Evolutionary conservation across 768 basidiomycete species (phyloP), one percentile per base, ranked within the genome.

Genomic region (Krasilnikovozyma curviuscula): DNA sequence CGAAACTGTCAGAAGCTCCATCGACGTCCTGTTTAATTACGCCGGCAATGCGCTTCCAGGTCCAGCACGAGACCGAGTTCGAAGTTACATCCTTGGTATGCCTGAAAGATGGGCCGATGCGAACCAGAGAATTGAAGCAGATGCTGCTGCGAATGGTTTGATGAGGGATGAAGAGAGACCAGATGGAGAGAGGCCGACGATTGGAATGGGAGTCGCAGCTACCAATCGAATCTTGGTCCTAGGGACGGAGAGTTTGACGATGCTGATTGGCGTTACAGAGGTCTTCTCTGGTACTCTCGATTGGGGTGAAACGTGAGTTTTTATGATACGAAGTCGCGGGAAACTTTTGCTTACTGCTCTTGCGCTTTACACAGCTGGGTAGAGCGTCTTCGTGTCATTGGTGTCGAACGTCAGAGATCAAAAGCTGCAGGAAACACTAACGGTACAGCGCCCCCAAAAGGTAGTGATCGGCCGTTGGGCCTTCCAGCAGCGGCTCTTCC

Each of bases 161-260:
- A 75, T 77, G 7, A 74, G 89, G 10, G 83, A 85, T 10, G 81
- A 79, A 14, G 85, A 89, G 68, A 86, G 84, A 59, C 60, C 88
- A 63, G 84, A 91, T 58, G 86, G 85, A 83, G 77, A 89, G 70
- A 70, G 79, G 5, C 41, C 43, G 16, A 43, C 41, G 42, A 44
- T 42, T 21, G 69, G 74, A 30, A 68, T 75, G 6, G 82, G 81
- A 2, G 70, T 74, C 21, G 70, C 76, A 14, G 80, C 84, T 25
- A 82, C 86, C 9, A 79, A 83, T 61, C 69, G 80, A 43, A 78
- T 91, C 18, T 61, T 91, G 55, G 76, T 78, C 7, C 74, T 91
- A 8, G 84, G 86, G 12, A 81, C 80, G 13, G 88, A 91, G 68
- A 86, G 84, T 59, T 59, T 91, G 63, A 85, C 91, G 59, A 89